phyloP scores from a whole-genome alignment of 768 basidiomycete species.

The Termitomyces sp. region DNA sequence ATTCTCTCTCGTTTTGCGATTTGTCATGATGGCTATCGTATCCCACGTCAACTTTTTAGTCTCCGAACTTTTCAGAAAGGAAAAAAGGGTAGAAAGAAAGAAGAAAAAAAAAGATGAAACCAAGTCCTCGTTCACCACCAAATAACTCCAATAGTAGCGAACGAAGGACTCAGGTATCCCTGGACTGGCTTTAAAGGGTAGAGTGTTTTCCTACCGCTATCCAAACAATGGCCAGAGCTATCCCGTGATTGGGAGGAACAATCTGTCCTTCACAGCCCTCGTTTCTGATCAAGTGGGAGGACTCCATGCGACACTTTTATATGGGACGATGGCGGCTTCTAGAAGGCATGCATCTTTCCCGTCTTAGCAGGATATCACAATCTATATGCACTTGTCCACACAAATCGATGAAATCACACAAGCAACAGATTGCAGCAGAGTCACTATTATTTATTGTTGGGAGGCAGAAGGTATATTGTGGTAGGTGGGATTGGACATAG shows the following conservation, averaged over 20 bases:
- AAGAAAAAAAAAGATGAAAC: background rate
- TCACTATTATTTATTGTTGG: background rate
- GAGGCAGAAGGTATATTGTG: background rate
- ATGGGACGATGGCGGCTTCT: background rate
- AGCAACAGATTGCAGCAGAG: background rate
- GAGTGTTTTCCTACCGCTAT: background rate
- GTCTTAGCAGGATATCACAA: background rate
- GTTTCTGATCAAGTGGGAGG: background rate
- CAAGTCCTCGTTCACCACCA: background rate
- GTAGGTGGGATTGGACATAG: background rate
- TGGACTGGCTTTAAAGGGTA: background rate
- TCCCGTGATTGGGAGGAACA: background rate
- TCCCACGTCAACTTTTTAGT: background rate
- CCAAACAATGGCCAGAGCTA: background rate
- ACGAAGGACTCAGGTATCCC: background rate
- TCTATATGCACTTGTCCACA: background rate
- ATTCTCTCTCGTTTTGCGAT: background rate
- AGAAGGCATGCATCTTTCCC: background rate
- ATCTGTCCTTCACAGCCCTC: background rate
- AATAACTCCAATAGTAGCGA: background rate
- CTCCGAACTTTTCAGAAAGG: background rate
- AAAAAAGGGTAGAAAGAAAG: background rate
- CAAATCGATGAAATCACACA: background rate
- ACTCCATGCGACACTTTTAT: background rate
- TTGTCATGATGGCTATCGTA: background rate